These are phyloP conservation scores for Hypericum androsaemum DNA, from an alignment of 345 rosid genomes.

Conservation along the genomic window DNA sequence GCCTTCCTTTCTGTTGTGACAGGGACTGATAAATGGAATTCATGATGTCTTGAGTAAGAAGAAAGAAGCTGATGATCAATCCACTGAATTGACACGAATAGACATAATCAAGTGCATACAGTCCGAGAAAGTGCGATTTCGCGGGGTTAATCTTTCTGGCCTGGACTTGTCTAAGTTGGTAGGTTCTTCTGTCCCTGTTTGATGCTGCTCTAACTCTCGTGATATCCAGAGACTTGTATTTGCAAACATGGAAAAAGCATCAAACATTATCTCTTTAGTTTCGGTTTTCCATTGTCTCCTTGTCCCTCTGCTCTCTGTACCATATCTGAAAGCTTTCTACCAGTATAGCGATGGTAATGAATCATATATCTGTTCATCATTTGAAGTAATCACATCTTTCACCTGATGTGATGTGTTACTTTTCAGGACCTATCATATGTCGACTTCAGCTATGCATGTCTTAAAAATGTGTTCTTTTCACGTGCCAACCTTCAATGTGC, in stretches of 20 bases:
- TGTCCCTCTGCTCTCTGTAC: too few species aligned
- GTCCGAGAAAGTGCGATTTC: constrained; percentile 61
- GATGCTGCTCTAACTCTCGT: too few species aligned
- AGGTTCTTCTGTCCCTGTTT: constrained; percentile 13
- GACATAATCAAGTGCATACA: constrained; percentile 91
- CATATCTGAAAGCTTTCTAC: too few species aligned
- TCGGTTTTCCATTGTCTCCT: too few species aligned
- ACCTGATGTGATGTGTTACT: constrained; percentile 3
- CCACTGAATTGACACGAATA: constrained; percentile 58
- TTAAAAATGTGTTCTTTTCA: constrained; percentile 79
- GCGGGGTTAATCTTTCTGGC: constrained; percentile 83
- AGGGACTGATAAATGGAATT: constrained; percentile 66
- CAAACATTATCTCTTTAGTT: too few species aligned
- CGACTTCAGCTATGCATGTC: constrained; percentile 83
- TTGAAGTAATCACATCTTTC: neutral
- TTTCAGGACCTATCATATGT: constrained; percentile 73
- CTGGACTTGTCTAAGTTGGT: constrained; percentile 94
- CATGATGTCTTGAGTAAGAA: constrained; percentile 30
- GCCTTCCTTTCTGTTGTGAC: constrained; percentile 1
- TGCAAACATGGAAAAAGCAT: too few species aligned
- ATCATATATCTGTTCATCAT: neutral
- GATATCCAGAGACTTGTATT: too few species aligned
- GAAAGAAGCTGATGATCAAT: constrained; percentile 47
- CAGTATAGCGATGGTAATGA: too few species aligned
- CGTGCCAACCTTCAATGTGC: constrained; percentile 85